These are phyloP conservation scores for Desmodesmus armatus DNA, from an alignment of 139 green algal species.

Conservation along the genomic window DNA sequence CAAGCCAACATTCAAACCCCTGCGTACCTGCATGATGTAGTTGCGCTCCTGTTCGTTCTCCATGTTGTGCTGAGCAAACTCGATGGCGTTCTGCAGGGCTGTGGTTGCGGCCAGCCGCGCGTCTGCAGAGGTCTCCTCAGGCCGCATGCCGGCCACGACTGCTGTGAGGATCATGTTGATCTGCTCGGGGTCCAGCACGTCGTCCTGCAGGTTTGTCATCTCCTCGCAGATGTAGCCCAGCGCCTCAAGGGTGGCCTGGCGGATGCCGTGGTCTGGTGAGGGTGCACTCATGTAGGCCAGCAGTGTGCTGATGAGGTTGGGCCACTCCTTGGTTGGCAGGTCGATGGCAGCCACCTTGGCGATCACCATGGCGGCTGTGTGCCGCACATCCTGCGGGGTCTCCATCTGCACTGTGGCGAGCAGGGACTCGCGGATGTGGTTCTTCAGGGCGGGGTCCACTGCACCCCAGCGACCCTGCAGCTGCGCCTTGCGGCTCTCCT, in stretches of 20 bases:
- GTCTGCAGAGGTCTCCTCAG: conserved; percentile 81
- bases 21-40: conserved; percentile 93
- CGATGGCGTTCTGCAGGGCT: conserved; percentile 94
- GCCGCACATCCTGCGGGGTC: conserved; percentile 65
- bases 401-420: conserved; percentile 79
- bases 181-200: conserved; percentile 86
- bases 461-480: conserved; percentile 79
- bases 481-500: conserved; percentile 73
- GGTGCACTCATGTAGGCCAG: conserved; percentile 76
- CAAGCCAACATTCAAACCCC: not conserved
- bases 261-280: conserved; percentile 51
- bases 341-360: conserved; percentile 97
- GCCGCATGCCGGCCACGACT: conserved; percentile 91
- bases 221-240: conserved; percentile 98
- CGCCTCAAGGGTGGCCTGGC: conserved; percentile 88
- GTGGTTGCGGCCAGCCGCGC: conserved; percentile 90
- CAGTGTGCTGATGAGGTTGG: conserved; percentile 82
- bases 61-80: conserved; percentile 97
- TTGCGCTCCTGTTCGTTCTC: conserved; percentile 92
- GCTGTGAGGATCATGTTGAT: conserved; percentile 97
- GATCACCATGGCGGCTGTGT: conserved; percentile 90
- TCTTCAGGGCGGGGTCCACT: conserved; percentile 71
- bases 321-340: conserved; percentile 87
- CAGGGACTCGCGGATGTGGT: conserved; percentile 84
- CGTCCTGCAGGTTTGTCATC: conserved; percentile 80